Evolutionary conservation across 371 early-diverging fungal genomes (phyloP), one percentile per base, ranked within the genome.

Genomic region (Coemansia sp.): DNA sequence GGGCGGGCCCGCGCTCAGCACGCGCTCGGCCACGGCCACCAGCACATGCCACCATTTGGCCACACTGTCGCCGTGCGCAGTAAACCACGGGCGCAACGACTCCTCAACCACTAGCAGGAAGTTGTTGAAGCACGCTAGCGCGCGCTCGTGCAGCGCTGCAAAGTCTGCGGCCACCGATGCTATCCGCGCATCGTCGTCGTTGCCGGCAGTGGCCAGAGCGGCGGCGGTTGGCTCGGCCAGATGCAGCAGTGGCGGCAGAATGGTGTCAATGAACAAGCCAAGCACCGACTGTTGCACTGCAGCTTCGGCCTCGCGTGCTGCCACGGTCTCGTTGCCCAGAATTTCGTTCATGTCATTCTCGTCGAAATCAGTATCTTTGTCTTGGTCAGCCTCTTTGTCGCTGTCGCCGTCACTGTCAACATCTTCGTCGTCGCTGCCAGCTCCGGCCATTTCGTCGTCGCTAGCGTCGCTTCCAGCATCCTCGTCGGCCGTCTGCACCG

Each of bases 71-170:
- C 58, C 65, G 31, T 84, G 81, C 57, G 83, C 77, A 58, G 80
- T 82, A 66, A 88, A 88, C 90, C 90, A 90, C 57, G 82, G 80
- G 42, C 82, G 83, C 50, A 83, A 80, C 1, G 88, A 84, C 6
- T 85, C 78, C 47, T 90, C 90, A 30, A 84, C 82, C 83, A 89
- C 86, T 59, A 89, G 75, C 61, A 89, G 80, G 61, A 89, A 86
- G 74, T 91, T 91, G 80, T 89, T 91, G 58, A 91, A 68, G 50
- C 88, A 89, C 51, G 86, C 88, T 40, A 90, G 70, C 1, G 91
- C 85, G 45, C 91, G 85, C 52, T 86, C 81, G 69, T 90, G 87
- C 11, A 86, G 82, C 30, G 81, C 79, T 8, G 56, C 59, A 66
- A 77, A 76, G 61, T 40, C 45, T 49, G 75, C 76, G 31, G 61